Evolutionary conservation across 495 filamentous ascomycete species (phyloP).

Genomic region (Stereocaulon alpinum): DNA sequence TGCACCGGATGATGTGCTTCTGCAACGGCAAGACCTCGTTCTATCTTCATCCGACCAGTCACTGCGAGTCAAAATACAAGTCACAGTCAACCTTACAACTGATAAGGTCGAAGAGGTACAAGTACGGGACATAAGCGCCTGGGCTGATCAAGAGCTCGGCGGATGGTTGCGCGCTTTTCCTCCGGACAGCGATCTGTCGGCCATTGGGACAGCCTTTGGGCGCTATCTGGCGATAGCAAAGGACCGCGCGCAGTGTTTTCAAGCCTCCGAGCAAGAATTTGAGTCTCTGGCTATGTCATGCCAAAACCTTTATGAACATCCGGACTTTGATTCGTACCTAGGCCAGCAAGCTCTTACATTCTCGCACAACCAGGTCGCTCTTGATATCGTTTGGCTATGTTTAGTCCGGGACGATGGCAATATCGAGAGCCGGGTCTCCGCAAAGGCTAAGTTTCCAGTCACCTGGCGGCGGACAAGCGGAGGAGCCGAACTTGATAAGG

Average conservation of each 20-base stretch:
- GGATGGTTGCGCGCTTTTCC: neutral
- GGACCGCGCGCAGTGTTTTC: conserved; percentile 13
- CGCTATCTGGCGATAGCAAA: conserved; percentile 5
- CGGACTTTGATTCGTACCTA: conserved; percentile 29
- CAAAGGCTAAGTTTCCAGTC: conserved; percentile 29
- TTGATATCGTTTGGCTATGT: conserved; percentile 29
- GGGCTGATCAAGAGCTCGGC: conserved; percentile 10
- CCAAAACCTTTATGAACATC: neutral
- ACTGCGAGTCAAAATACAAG: neutral
- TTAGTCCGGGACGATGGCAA: conserved; percentile 27
- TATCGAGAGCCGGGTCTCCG: conserved; percentile 35
- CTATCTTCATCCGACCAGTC: neutral
- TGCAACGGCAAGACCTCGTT: neutral
- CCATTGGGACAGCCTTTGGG: conserved; percentile 12
- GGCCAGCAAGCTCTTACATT: conserved; percentile 36
- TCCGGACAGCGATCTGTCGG: neutral
- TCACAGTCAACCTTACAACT: neutral
- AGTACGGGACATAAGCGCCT: neutral
- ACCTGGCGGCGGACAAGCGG: conserved; percentile 12
- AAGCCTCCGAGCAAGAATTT: conserved; percentile 2
- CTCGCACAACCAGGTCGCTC: conserved; percentile 19
- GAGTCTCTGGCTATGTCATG: conserved; percentile 14
- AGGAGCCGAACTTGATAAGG: conserved; percentile 5
- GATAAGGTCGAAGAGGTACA: neutral
- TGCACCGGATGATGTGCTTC: neutral